These are phyloP conservation scores for Sphagnum contortum DNA, from an alignment of 225 moss, liverwort and hornwort species.

Conservation along the genomic window DNA sequence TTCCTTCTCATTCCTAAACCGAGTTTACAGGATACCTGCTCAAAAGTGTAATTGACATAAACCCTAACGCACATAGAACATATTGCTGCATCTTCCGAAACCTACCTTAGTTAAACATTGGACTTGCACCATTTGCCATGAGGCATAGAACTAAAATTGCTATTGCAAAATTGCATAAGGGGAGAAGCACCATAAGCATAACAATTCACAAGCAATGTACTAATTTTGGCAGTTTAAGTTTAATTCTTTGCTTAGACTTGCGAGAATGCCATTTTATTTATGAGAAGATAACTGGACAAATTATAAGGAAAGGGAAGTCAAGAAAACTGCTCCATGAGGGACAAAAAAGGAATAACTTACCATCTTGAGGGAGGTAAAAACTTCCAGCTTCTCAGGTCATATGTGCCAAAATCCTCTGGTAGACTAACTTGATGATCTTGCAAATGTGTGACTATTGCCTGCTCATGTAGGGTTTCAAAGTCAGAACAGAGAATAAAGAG, in stretches of 20 bases:
- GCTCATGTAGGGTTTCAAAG: slow-evolving; percentile 1
- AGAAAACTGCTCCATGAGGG: not conserved
- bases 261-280: not conserved
- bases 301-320: not conserved
- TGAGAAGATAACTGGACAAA: not conserved
- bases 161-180: too few relatives aligned
- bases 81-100: too few relatives aligned
- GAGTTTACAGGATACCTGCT: too few relatives aligned
- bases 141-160: too few relatives aligned
- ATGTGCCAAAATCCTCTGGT: slow-evolving; percentile 55
- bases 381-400: slow-evolving; percentile 68
- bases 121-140: too few relatives aligned
- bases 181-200: not conserved
- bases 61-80: too few relatives aligned
- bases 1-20: too few relatives aligned
- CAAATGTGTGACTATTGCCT: slow-evolving; percentile 57
- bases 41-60: too few relatives aligned
- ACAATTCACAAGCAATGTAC: not conserved
- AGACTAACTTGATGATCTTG: slow-evolving; percentile 39
- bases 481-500: not conserved
- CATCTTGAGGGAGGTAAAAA: slow-evolving; percentile 32
- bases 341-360: slow-evolving; percentile 4
- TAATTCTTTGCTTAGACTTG: not conserved
- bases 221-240: not conserved
- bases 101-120: too few relatives aligned